Evolutionary conservation across 2,329 filamentous ascomycete genomes (phyloP).

Genomic region (Diaporthe sp.): DNA sequence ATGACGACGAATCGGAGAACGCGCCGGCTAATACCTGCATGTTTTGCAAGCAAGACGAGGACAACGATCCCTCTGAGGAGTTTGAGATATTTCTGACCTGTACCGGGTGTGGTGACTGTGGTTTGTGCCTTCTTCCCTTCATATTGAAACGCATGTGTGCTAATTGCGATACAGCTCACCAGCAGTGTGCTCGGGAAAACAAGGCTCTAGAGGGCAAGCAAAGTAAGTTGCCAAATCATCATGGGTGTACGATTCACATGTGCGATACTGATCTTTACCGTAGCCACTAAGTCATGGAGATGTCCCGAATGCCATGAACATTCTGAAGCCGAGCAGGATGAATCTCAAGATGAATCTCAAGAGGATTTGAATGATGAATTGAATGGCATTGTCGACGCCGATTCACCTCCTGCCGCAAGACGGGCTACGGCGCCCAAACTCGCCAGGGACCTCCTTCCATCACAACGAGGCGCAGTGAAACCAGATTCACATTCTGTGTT

Average conservation of each 20-base stretch:
- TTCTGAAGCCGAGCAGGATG: constrained; percentile 45
- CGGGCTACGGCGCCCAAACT: constrained; percentile 74
- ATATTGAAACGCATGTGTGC: constrained; percentile 36
- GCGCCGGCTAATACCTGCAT: constrained; percentile 65
- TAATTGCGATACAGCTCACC: constrained; percentile 78
- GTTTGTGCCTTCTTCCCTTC: constrained; percentile 65
- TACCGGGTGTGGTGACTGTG: constrained; percentile 82
- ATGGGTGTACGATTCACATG: constrained; percentile 41
- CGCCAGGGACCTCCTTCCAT: constrained; percentile 78
- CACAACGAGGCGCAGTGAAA: constrained; percentile 72
- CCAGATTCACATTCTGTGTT: constrained; percentile 83
- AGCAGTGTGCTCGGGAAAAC: constrained; percentile 85
- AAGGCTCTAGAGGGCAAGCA: constrained; percentile 72
- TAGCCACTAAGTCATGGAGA: constrained; percentile 61
- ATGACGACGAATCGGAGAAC: constrained; percentile 68
- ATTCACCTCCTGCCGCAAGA: constrained; percentile 56
- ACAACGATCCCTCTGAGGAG: constrained; percentile 84
- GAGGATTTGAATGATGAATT: constrained; percentile 42
- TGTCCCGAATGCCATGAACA: constrained; percentile 61
- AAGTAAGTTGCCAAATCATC: constrained; percentile 62
- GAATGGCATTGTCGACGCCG: constrained; percentile 49
- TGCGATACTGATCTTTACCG: background rate
- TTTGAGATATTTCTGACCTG: constrained; percentile 86
- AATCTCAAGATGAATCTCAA: constrained; percentile 37
- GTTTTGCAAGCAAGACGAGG: constrained; percentile 86